Evolutionary conservation across 768 basidiomycete genomes (phyloP), one percentile per base, ranked within the genome.

Genomic region (Naganishia kalamii): DNA sequence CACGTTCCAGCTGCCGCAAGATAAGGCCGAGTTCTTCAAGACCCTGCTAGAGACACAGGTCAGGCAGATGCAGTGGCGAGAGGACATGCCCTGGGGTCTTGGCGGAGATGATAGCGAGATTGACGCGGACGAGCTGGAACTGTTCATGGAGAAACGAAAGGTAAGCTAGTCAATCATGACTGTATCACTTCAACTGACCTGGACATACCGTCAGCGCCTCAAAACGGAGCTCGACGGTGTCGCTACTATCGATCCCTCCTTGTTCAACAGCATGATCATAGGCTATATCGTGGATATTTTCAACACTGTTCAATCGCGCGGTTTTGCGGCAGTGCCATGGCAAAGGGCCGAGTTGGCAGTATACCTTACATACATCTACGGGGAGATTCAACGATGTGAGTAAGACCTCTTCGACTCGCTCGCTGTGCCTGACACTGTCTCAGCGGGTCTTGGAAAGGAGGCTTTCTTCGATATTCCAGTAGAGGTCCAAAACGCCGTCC

Each of bases 281-380:
- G 82, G 83, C 6, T 83, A 91, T 30, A 86, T 90, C 11, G 76
- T 88, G 66, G 84, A 83, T 65, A 93, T 90, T 0, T 82, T 96
- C 33, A 84, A 87, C 5, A 82, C 85, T 0, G 88, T 87, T 70
- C 82, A 83, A 57, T 54, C 71, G 0, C 67, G 66, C 13, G 86
- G 80, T 65, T 85, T 88, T 0, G 77, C 83, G 0, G 74, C 81
- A 19, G 77, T 96, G 37, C 84, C 88, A 66, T 98, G 96, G 96
- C 86, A 91, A 70, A 88, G 93, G 68, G 90, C 89, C 2, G 96
- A 99, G 77, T 83, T 98, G 21, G 92, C 90, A 0, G 81, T 94
- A n/a, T 92, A 92, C 76, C 82, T 98, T 27, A 86, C 97, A 11
- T 97, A 86, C 74, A 88, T 94, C 35, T 98, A 90, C 71, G 94